Evolutionary conservation across 2,329 filamentous ascomycete genomes (phyloP).

Genomic region (Botrytis elliptica): DNA sequence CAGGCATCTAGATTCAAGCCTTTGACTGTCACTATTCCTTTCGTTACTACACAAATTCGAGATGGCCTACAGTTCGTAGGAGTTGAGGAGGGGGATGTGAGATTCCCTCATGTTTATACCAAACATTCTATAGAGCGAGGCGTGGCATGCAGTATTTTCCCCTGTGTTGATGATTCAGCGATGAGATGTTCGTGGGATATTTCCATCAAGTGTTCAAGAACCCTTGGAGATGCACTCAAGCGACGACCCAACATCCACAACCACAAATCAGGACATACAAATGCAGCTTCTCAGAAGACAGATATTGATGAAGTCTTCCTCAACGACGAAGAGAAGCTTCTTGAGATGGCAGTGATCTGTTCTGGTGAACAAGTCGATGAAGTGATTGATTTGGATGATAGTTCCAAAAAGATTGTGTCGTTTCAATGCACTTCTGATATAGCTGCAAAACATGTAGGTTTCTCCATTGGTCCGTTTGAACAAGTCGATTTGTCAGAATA

Average conservation of each 20-base stretch:
- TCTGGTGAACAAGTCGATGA: slow-evolving; percentile 89
- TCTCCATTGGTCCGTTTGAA: slow-evolving; percentile 92
- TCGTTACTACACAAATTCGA: slow-evolving; percentile 69
- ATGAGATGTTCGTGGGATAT: slow-evolving; percentile 85
- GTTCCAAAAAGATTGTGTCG: slow-evolving; percentile 81
- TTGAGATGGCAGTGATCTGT: slow-evolving; percentile 88
- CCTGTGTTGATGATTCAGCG: slow-evolving; percentile 83
- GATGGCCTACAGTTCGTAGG: slow-evolving; percentile 94
- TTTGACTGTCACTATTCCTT: slow-evolving; percentile 71
- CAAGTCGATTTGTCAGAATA: slow-evolving; percentile 87
- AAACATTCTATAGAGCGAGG: slow-evolving; percentile 77
- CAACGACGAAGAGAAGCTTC: slow-evolving; percentile 75
- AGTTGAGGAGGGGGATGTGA: slow-evolving; percentile 71
- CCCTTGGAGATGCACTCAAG: slow-evolving; percentile 72
- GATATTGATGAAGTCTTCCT: slow-evolving; percentile 40
- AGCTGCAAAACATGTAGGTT: slow-evolving; percentile 85
- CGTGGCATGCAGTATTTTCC: slow-evolving; percentile 82
- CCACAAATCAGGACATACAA: slow-evolving; percentile 24
- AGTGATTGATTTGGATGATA: slow-evolving; percentile 70
- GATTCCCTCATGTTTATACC: slow-evolving; percentile 91
- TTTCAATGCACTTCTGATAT: slow-evolving; percentile 76
- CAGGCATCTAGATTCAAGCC: slow-evolving; percentile 52
- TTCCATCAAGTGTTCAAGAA: slow-evolving; percentile 80
- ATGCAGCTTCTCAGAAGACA: slow-evolving; percentile 24
- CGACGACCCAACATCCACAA: slow-evolving; percentile 42